A percentile compares a stretch with the other conserved stretches of the same genome.
Evolutionary conservation across 78 protist species (phyloP).

Genomic region (Emiliania huxleyi): DNA sequence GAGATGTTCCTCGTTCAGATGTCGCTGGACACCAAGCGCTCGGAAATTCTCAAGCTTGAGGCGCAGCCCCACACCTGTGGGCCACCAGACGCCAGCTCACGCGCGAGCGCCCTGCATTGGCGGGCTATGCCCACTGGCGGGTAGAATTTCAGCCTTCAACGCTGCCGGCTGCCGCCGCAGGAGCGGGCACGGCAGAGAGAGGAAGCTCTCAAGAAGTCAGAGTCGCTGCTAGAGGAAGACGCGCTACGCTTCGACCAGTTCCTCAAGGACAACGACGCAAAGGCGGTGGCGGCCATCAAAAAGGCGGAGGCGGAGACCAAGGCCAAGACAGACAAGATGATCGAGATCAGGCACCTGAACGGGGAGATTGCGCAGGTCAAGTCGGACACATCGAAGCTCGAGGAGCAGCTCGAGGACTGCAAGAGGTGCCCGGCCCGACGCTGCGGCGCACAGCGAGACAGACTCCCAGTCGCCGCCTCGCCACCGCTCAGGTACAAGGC

Average conservation of each 20-base stretch:
- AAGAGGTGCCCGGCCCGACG: too few relatives aligned
- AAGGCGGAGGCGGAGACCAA: conserved; percentile 27
- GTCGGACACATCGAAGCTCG: conserved; percentile 60
- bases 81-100: too few relatives aligned
- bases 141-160: too few relatives aligned
- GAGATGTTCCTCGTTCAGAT: conserved; percentile 76
- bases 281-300: conserved; percentile 64
- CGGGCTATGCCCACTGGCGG: too few relatives aligned
- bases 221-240: conserved; percentile 57
- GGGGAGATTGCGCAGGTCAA: conserved; percentile 46
- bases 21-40: conserved; percentile 63
- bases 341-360: conserved; percentile 68
- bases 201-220: conserved; percentile 27
- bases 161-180: too few relatives aligned
- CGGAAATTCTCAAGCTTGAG: conserved; percentile 71
- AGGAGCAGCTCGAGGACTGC: conserved; percentile 73
- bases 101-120: too few relatives aligned
- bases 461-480: too few relatives aligned
- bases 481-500: too few relatives aligned
- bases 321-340: conserved; percentile 60
- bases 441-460: too few relatives aligned
- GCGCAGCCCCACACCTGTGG: too few relatives aligned
- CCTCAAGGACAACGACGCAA: conserved; percentile 57
- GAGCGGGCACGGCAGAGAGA: conserved; percentile 63
- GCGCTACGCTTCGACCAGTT: conserved; percentile 55